A percentile compares a stretch with the other conserved stretches of the same genome.
phyloP scores from a whole-genome alignment of 352 stramenopile species.

The Globisporangium yorkense region DNA sequence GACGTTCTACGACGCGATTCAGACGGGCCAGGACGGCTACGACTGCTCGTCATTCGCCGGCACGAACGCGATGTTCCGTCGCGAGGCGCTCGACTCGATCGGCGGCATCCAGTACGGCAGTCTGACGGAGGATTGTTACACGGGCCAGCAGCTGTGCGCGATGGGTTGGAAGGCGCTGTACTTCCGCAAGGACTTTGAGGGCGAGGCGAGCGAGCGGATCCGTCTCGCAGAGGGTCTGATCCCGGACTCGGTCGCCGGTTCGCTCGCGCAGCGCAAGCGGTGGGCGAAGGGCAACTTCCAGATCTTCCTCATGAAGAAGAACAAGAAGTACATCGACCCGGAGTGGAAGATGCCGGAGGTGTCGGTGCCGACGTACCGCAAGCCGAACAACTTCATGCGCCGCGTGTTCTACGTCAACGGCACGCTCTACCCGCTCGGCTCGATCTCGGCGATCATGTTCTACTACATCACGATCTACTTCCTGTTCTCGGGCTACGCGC shows the following conservation, averaged over 20 bases:
- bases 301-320: conserved; percentile 80
- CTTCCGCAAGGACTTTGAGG: conserved; percentile 87
- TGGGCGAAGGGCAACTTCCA: conserved; percentile 87
- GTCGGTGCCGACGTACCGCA: conserved; percentile 72
- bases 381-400: conserved; percentile 78
- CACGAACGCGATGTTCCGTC: conserved; percentile 77
- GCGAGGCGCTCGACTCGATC: conserved; percentile 80
- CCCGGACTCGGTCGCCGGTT: conserved; percentile 69
- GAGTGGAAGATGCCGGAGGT: conserved; percentile 78
- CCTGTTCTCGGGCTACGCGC: conserved; percentile 77
- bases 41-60: conserved; percentile 75
- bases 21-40: conserved; percentile 81
- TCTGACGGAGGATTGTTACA: conserved; percentile 83
- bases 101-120: conserved; percentile 81
- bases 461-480: conserved; percentile 88
- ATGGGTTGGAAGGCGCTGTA: conserved; percentile 86
- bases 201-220: conserved; percentile 65
- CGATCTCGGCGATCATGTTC: conserved; percentile 67
- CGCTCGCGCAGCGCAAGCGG: conserved; percentile 72
- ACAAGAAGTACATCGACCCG: conserved; percentile 69
- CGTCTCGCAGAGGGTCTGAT: conserved; percentile 74
- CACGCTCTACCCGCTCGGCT: conserved; percentile 75
- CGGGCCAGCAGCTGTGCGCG: conserved; percentile 59
- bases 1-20: conserved; percentile 83
- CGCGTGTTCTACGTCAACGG: conserved; percentile 82